Percentiles rank a stretch among this genome's conserved stretches.
phyloP scores from a whole-genome alignment of 2,329 filamentous ascomycete species.

The Cladosporium austrohemisphaericum region DNA sequence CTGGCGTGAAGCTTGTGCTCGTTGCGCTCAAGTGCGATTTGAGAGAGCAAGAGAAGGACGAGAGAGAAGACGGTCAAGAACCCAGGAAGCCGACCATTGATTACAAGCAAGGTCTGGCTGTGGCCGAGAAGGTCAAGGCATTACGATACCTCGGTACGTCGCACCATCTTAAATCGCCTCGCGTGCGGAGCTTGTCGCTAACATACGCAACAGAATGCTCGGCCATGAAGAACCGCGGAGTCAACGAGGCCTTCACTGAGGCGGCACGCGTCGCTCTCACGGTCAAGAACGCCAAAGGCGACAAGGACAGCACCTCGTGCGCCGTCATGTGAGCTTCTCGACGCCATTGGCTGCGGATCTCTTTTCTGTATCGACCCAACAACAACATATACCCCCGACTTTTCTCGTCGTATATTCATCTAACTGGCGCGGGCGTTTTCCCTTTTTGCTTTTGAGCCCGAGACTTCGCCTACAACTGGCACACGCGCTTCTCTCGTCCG shows the following conservation, averaged over 20 bases:
- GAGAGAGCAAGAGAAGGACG: constrained; percentile 69
- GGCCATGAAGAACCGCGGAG: constrained; percentile 94
- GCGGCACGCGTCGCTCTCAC: constrained; percentile 84
- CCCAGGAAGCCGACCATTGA: constrained; percentile 66
- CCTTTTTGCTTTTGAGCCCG: no score
- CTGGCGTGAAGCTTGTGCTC: constrained; percentile 87
- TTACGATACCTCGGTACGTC: constrained; percentile 76
- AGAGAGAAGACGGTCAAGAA: constrained; percentile 56
- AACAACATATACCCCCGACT: neutral
- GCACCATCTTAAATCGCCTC: neutral
- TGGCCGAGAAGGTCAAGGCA: constrained; percentile 86
- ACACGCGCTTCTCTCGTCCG: no score
- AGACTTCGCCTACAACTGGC: no score
- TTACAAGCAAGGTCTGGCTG: constrained; percentile 87
- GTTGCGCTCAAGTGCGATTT: constrained; percentile 97
- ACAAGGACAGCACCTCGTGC: constrained; percentile 44
- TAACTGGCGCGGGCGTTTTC: no score
- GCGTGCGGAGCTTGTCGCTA: neutral
- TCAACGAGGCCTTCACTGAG: constrained; percentile 98
- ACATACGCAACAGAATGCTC: constrained; percentile 70
- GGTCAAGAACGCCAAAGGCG: constrained; percentile 49
- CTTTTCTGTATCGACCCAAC: neutral
- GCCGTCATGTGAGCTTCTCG: constrained; percentile 36
- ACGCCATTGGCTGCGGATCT: neutral
- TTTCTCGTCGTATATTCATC: neutral